Evolutionary conservation across 805 yeast species (phyloP), one percentile per base, ranked within the genome.

Genomic region (Nadsonia fulvescens): DNA sequence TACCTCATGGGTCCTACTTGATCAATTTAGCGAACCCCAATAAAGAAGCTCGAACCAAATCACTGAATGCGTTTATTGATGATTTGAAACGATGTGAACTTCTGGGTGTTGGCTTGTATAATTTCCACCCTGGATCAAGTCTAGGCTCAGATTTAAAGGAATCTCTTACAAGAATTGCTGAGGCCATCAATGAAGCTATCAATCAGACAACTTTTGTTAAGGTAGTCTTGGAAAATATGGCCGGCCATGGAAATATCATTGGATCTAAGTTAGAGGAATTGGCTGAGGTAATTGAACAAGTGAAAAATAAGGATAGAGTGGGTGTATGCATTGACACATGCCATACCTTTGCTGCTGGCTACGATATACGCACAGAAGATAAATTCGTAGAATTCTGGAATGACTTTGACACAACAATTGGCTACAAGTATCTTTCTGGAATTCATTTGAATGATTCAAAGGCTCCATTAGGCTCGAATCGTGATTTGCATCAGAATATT

Each of bases 301-400:
- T 89, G n/a, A 75, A 81, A 1, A 66, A 82, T 42, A 83, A 83
- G 47, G 44, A 52, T 1, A 60, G 98, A 30, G 72, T 89, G n/a
- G 96, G 98, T 4, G 93, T 89, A 1, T 89, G 98, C 46, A 61
- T 89, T 9, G 98, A 89, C 47, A 89, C 96, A 0, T 89, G 98
- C 46, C 98, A 89, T 49, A 61, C 93, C 0, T 82, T 78, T 56
- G 94, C 96, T 1, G 93, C 96, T 2, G 98, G 98, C 2, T 83
- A 78, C 46, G 95, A 89, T 44, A 61, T 89, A 23, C 51, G 70
- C n/a, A 61, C 62, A 10, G 62, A 61, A 32, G 67, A 58, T 15
- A 44, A 53, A 8, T 77, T 70, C 51, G 56, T 59, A 6, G 50
- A 52, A 22, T 83, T 89, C 47, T 76, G 94, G 91, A 47, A 54